Percentiles rank a stretch among this genome's conserved stretches.
These are phyloP conservation scores for Leishmania braziliensis DNA, from an alignment of 208 protist genomes.

Conservation along the genomic window DNA sequence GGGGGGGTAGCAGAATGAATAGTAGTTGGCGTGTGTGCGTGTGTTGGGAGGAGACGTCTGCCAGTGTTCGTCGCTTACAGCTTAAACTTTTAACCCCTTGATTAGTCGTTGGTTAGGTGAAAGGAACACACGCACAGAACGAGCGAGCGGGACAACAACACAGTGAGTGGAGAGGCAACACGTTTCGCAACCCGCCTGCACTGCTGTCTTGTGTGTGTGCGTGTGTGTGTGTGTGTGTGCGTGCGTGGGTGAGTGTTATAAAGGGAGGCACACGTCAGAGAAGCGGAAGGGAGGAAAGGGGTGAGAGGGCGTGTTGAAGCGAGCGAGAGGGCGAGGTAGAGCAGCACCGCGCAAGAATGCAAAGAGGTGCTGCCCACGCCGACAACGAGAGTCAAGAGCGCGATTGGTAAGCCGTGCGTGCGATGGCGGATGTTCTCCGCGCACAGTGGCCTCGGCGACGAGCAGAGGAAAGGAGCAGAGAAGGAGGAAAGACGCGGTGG, in stretches of 20 bases:
- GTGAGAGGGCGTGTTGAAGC: background rate
- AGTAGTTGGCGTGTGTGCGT: too few species aligned
- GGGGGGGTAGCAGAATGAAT: background rate
- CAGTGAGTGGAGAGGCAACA: background rate
- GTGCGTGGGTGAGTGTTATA: background rate
- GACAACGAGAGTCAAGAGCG: background rate
- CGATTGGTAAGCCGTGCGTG: background rate
- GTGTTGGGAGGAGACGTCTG: background rate
- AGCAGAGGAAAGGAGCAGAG: background rate
- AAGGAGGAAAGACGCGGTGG: background rate
- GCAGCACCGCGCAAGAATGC: background rate
- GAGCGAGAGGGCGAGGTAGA: background rate
- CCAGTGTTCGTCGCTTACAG: background rate
- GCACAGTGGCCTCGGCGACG: background rate
- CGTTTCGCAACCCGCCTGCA: background rate
- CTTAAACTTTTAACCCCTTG: background rate
- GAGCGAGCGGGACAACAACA: background rate
- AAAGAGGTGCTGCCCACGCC: background rate
- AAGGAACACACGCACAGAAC: background rate
- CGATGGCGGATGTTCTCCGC: background rate
- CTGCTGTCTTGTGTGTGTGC: background rate
- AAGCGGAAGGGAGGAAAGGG: conserved; percentile 3
- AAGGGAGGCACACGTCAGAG: background rate
- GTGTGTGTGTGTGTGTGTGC: background rate
- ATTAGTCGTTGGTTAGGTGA: background rate